Evolutionary conservation across 2,329 filamentous ascomycete genomes (phyloP).

Genomic region (Talaromyces pinophilus): DNA sequence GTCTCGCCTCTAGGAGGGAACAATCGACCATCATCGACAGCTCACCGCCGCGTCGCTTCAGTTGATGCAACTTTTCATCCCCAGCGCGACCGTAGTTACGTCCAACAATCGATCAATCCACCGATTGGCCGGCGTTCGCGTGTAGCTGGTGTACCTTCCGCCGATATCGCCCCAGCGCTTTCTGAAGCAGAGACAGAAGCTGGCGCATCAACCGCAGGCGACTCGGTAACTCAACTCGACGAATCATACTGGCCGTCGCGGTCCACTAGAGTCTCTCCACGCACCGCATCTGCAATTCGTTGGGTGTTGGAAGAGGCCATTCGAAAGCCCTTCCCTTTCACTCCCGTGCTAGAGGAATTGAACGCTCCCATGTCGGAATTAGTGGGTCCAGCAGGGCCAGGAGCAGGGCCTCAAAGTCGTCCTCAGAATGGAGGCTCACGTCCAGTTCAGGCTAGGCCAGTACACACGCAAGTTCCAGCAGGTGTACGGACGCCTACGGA

Average conservation of each 20-base stretch:
- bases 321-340: slow-evolving; percentile 78
- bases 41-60: slow-evolving; percentile 47
- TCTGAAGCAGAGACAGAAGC: slow-evolving; percentile 39
- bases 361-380: slow-evolving; percentile 91
- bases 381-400: slow-evolving; percentile 57
- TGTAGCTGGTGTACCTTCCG: slow-evolving; percentile 25
- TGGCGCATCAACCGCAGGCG: slow-evolving; percentile 36
- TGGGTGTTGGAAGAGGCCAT: slow-evolving; percentile 90
- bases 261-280: slow-evolving; percentile 68
- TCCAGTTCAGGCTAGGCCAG: slow-evolving; percentile 54
- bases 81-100: slow-evolving; percentile 35
- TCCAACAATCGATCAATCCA: slow-evolving; percentile 30
- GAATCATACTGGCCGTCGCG: slow-evolving; percentile 56
- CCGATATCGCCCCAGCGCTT: slow-evolving; percentile 33
- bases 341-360: slow-evolving; percentile 80
- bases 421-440: slow-evolving; percentile 59
- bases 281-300: slow-evolving; percentile 85
- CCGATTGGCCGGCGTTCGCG: slow-evolving; percentile 8
- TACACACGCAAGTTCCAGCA: slow-evolving; percentile 50
- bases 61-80: slow-evolving; percentile 43
- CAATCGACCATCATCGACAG: slow-evolving; percentile 33
- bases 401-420: slow-evolving; percentile 55
- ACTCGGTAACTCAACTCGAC: slow-evolving; percentile 34
- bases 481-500: slow-evolving; percentile 79
- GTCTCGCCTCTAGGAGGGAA: slow-evolving; percentile 53